These are phyloP conservation scores for Trichoderma sp. DNA, from an alignment of 2,329 filamentous ascomycete species.

Conservation along the genomic window DNA sequence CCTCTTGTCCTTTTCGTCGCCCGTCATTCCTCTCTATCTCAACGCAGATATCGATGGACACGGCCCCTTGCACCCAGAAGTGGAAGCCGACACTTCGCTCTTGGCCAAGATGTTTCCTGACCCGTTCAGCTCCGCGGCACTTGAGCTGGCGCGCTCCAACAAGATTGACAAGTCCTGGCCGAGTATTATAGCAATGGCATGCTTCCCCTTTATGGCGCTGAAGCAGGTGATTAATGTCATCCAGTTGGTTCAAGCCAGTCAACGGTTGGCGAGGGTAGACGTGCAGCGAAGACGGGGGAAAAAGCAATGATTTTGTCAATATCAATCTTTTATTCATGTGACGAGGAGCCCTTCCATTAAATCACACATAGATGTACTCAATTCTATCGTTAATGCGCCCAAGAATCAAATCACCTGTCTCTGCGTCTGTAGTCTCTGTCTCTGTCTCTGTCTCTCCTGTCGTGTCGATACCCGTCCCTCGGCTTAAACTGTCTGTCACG, in stretches of 20 bases:
- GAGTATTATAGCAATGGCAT: constrained; percentile 73
- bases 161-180: constrained; percentile 72
- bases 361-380: neutral
- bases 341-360: neutral
- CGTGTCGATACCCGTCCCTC: constrained; percentile 36
- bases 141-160: constrained; percentile 89
- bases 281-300: neutral
- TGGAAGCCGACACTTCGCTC: constrained; percentile 66
- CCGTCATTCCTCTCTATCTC: constrained; percentile 79
- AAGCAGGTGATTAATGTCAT: constrained; percentile 94
- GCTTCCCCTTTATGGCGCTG: constrained; percentile 79
- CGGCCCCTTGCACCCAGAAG: constrained; percentile 58
- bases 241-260: constrained; percentile 87
- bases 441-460: constrained; percentile 27
- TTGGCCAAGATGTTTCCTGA: constrained; percentile 77
- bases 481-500: constrained; percentile 26
- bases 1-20: constrained; percentile 92
- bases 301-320: neutral
- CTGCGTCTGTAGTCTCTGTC: constrained; percentile 56
- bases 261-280: constrained; percentile 76
- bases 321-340: neutral
- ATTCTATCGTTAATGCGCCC: neutral
- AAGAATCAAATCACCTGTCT: neutral
- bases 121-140: constrained; percentile 85
- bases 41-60: constrained; percentile 56